Conservation (phyloP, 495 filamentous ascomycete species). For the Neurospora pannonica region DNA sequence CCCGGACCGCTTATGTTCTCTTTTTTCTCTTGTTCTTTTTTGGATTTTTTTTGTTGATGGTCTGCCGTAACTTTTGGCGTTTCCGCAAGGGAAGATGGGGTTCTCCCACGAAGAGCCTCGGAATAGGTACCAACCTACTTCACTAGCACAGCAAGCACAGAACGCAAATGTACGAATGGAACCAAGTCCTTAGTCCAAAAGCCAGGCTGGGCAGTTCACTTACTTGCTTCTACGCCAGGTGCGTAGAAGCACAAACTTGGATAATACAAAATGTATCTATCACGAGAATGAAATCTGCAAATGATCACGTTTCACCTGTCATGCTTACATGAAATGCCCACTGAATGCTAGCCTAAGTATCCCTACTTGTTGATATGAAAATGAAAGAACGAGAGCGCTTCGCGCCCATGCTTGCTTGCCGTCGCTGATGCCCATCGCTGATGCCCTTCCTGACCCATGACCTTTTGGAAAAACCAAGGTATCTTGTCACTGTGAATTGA, state of each 20-base stretch:
- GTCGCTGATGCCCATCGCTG: neutral
- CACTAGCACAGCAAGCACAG: too few relatives aligned
- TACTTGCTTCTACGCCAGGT: neutral
- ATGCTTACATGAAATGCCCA: neutral
- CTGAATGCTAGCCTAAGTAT: neutral
- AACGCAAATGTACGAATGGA: too few relatives aligned
- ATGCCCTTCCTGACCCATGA: neutral
- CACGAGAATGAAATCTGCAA: neutral
- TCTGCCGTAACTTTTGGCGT: too few relatives aligned
- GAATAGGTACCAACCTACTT: too few relatives aligned
- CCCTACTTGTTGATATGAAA: neutral
- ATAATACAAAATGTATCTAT: neutral
- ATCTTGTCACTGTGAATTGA: neutral
- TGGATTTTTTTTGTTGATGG: neutral
- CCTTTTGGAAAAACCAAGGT: neutral
- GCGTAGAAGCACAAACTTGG: neutral
- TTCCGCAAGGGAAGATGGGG: neutral
- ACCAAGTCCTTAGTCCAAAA: too few relatives aligned
- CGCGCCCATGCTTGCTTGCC: neutral
- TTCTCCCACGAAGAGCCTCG: too few relatives aligned
- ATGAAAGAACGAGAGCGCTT: neutral
- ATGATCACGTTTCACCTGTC: neutral
- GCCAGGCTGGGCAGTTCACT: too few relatives aligned
- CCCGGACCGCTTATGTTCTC: neutral
- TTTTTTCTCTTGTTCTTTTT: neutral